Evolutionary conservation across 129 eudicot species (phyloP).

Genomic region (Artemisia annua): DNA sequence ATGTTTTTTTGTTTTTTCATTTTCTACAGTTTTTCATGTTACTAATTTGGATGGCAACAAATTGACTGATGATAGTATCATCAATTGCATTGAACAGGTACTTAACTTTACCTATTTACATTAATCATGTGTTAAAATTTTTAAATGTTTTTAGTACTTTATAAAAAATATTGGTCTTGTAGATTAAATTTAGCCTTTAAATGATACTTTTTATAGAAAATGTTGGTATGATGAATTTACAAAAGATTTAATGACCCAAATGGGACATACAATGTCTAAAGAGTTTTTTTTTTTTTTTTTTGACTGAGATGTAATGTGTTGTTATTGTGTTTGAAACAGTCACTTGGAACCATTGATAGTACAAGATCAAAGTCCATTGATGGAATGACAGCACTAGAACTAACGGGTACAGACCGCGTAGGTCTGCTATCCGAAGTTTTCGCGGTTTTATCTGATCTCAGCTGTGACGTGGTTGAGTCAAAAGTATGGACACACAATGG

Average conservation of each 20-base stretch:
- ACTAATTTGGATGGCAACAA: constrained; percentile 80
- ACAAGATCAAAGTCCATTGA: constrained; percentile 46
- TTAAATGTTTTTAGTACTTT: not conserved
- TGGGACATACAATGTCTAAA: too few relatives aligned
- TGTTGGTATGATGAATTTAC: too few relatives aligned
- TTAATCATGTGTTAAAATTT: too few relatives aligned
- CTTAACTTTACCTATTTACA: too few relatives aligned
- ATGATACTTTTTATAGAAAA: too few relatives aligned
- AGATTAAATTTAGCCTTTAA: too few relatives aligned
- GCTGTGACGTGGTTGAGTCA: constrained; percentile 72
- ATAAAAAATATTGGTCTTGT: not conserved
- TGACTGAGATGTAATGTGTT: not conserved
- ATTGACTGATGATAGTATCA: constrained; percentile 66
- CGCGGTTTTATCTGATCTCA: constrained; percentile 68
- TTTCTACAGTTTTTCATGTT: constrained; percentile 84
- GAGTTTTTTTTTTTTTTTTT: not conserved
- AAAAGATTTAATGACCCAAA: too few relatives aligned
- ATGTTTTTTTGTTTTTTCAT: constrained; percentile 21
- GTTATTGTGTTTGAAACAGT: constrained; percentile 37
- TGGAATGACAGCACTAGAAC: constrained; percentile 75
- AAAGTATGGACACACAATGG: constrained; percentile 97
- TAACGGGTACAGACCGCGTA: constrained; percentile 83
- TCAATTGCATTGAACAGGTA: constrained; percentile 85
- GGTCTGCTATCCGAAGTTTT: constrained; percentile 90
- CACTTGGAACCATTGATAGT: constrained; percentile 65